Conservation (phyloP, 768 basidiomycete species). For the Lyophyllum semitale region DNA sequence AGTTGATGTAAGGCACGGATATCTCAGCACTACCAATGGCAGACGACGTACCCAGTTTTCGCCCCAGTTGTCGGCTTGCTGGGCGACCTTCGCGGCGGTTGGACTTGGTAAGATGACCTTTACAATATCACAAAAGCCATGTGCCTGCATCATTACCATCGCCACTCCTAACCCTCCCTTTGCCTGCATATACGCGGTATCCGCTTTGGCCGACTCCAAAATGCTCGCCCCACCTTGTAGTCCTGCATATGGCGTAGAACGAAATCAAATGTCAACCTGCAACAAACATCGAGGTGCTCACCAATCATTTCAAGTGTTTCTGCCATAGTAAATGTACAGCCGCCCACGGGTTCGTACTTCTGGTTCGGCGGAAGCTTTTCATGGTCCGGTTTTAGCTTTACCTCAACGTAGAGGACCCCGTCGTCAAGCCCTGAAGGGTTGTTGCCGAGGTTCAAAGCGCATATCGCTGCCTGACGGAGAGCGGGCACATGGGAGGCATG, state of each 20-base stretch:
- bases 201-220: constrained; percentile 21
- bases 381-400: constrained; percentile 19
- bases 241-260: constrained; percentile 5
- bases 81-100: constrained; percentile 15
- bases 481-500: constrained; percentile 24
- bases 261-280: too few species aligned
- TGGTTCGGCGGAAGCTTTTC: constrained; percentile 17
- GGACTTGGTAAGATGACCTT: constrained; percentile 25
- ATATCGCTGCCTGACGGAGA: constrained; percentile 25
- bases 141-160: constrained; percentile 19
- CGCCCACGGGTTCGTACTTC: constrained; percentile 18
- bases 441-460: constrained; percentile 26
- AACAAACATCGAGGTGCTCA: constrained; percentile 1
- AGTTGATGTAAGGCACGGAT: not conserved
- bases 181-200: constrained; percentile 22
- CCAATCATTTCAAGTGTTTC: constrained; percentile 23
- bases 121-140: constrained; percentile 23
- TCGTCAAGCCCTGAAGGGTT: constrained; percentile 21
- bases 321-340: constrained; percentile 22
- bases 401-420: constrained; percentile 23
- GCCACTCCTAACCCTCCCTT: constrained; percentile 25
- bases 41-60: constrained; percentile 21
- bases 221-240: constrained; percentile 15
- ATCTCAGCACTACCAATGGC: not conserved
- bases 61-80: constrained; percentile 21